phyloP scores from a whole-genome alignment of 805 yeast species.

The Wickerhamomyces kurtzmanii region DNA sequence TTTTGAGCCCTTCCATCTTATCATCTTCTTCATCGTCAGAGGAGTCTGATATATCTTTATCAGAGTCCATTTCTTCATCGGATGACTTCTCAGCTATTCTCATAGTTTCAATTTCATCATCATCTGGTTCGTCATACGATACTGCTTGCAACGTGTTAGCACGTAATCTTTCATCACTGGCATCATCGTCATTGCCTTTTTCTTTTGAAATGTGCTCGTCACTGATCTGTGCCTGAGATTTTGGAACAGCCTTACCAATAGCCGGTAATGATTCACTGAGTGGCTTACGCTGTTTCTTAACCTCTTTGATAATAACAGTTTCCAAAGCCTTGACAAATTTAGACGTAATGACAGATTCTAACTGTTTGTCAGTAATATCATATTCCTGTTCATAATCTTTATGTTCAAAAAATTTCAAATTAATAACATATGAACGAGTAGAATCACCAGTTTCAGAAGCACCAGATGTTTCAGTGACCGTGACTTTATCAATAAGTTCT shows the following conservation, averaged over 20 bases:
- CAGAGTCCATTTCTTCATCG: slow-evolving; percentile 46
- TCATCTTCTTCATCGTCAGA: slow-evolving; percentile 25
- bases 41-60: slow-evolving; percentile 26
- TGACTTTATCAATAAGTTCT: slow-evolving; percentile 78
- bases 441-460: slow-evolving; percentile 33
- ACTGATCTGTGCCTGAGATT: slow-evolving; percentile 35
- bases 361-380: slow-evolving; percentile 72
- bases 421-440: slow-evolving; percentile 65
- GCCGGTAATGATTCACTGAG: slow-evolving; percentile 41
- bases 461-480: slow-evolving; percentile 85
- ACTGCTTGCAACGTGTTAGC: slow-evolving; percentile 74
- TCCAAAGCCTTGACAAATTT: slow-evolving; percentile 68
- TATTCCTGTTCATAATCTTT: slow-evolving; percentile 80
- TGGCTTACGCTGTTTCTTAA: slow-evolving; percentile 65
- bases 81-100: slow-evolving; percentile 71
- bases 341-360: slow-evolving; percentile 57
- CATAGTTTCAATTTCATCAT: slow-evolving; percentile 88
- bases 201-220: slow-evolving; percentile 23
- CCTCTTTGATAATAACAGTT: slow-evolving; percentile 63
- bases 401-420: slow-evolving; percentile 64
- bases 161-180: slow-evolving; percentile 50
- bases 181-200: slow-evolving; percentile 42
- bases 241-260: slow-evolving; percentile 65
- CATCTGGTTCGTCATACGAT: slow-evolving; percentile 92
- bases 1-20: slow-evolving; percentile 12